Evolutionary conservation across 768 basidiomycete genomes (phyloP).

Genomic region (Leccinellum luteum): DNA sequence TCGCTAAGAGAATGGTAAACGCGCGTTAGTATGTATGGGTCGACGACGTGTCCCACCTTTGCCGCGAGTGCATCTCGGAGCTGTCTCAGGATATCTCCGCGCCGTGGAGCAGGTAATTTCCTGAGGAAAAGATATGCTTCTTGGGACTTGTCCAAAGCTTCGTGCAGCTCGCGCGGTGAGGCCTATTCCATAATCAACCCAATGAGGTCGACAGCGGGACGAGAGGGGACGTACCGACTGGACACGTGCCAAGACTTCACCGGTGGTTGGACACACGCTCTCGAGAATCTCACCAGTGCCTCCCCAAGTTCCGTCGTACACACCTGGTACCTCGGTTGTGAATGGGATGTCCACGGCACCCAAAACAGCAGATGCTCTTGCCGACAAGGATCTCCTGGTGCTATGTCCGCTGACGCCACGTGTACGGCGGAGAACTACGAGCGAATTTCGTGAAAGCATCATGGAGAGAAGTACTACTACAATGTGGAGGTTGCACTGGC

Average conservation of each 20-base stretch:
- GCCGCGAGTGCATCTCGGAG: slow-evolving; percentile 76
- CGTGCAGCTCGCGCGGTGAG: slow-evolving; percentile 68
- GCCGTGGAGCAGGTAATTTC: slow-evolving; percentile 77
- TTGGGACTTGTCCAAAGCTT: slow-evolving; percentile 62
- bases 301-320: slow-evolving; percentile 82
- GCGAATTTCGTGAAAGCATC: slow-evolving; percentile 25
- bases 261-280: slow-evolving; percentile 83
- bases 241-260: slow-evolving; percentile 77
- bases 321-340: slow-evolving; percentile 60
- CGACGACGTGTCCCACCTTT: slow-evolving; percentile 50
- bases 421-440: slow-evolving; percentile 9
- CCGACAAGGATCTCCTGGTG: slow-evolving; percentile 46
- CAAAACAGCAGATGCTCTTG: slow-evolving; percentile 67
- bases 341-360: slow-evolving; percentile 58
- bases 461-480: too few relatives aligned
- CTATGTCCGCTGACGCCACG: slow-evolving; percentile 19
- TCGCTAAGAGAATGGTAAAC: slow-evolving; percentile 43
- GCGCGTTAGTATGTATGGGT: neutral
- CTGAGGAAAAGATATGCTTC: slow-evolving; percentile 74
- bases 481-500: neutral
- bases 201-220: neutral
- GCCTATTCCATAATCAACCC: slow-evolving; percentile 42
- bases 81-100: slow-evolving; percentile 87
- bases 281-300: slow-evolving; percentile 68
- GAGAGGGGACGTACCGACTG: slow-evolving; percentile 50